Evolutionary conservation across 257 asterid genomes (phyloP).

Genomic region (Capsicum rhomboideum): DNA sequence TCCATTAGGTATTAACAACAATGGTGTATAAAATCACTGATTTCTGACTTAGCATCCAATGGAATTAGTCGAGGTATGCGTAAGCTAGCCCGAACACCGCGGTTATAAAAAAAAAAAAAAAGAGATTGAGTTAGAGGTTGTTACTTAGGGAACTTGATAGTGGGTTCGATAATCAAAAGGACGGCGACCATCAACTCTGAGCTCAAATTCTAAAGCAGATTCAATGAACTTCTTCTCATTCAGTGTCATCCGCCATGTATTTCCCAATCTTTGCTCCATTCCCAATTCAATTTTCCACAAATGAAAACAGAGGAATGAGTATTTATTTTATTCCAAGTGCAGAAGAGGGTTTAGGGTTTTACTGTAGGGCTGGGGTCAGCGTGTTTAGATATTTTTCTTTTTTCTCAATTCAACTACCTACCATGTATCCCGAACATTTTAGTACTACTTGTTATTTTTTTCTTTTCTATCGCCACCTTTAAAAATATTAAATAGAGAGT

Average conservation of each 20-base stretch:
- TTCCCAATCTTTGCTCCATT: conserved; percentile 81
- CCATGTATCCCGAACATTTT: no score
- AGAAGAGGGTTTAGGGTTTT: neutral
- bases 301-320: neutral
- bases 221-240: conserved; percentile 77
- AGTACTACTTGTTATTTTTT: no score
- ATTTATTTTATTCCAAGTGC: neutral
- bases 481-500: no score
- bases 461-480: no score
- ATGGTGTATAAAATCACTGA: neutral
- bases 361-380: neutral
- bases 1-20: neutral
- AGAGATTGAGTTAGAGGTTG: neutral
- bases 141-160: conserved; percentile 71
- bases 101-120: no score
- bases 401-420: no score
- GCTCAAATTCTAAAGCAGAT: conserved; percentile 63
- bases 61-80: no score
- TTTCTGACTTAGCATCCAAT: neutral
- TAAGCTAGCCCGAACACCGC: no score
- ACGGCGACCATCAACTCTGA: conserved; percentile 84
- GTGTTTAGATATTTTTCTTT: no score
- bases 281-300: neutral
- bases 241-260: conserved; percentile 59
- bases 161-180: conserved; percentile 68